A percentile compares a stretch with the other conserved stretches of the same genome.
These are phyloP conservation scores for Cyberlindnera petersonii DNA, from an alignment of 805 yeast genomes.

Conservation along the genomic window DNA sequence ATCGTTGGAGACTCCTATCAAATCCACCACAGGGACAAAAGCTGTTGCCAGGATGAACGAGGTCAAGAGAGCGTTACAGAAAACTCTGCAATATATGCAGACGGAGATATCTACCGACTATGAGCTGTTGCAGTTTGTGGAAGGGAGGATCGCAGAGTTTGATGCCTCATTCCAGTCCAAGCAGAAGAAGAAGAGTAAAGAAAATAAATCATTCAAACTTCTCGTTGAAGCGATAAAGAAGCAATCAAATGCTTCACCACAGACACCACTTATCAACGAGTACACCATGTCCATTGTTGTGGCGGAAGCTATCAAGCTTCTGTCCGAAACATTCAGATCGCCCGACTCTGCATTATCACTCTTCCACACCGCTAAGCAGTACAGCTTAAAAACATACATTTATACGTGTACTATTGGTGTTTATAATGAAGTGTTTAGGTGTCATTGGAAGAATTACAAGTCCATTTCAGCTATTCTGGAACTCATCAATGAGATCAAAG, in stretches of 20 bases:
- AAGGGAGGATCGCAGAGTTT: slow-evolving; percentile 1
- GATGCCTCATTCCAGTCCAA: slow-evolving; percentile 2
- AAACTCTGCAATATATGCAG: slow-evolving; percentile 4
- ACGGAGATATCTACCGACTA: slow-evolving; percentile 5
- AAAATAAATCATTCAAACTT: not conserved
- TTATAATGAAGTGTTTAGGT: slow-evolving; percentile 33
- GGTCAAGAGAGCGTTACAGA: slow-evolving; percentile 4
- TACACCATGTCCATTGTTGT: slow-evolving; percentile 16
- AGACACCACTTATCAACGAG: slow-evolving; percentile 14
- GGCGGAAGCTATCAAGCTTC: slow-evolving; percentile 7
- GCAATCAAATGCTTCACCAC: slow-evolving; percentile 4
- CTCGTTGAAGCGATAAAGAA: slow-evolving; percentile 2
- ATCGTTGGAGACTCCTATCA: not conserved
- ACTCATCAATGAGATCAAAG: slow-evolving; percentile 37
- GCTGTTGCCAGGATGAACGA: slow-evolving; percentile 3
- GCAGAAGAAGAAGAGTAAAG: not conserved
- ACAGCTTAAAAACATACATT: slow-evolving; percentile 32
- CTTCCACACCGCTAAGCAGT: slow-evolving; percentile 33
- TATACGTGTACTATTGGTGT: slow-evolving; percentile 36
- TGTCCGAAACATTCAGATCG: slow-evolving; percentile 10
- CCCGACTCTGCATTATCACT: slow-evolving; percentile 31
- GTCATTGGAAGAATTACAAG: slow-evolving; percentile 37
- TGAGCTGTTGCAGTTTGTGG: slow-evolving; percentile 10
- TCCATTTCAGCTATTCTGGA: slow-evolving; percentile 34
- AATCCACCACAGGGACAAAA: not conserved